These are phyloP conservation scores for Monilinia vaccinii-corymbosi DNA, from an alignment of 2,329 filamentous ascomycete species.

Conservation along the genomic window DNA sequence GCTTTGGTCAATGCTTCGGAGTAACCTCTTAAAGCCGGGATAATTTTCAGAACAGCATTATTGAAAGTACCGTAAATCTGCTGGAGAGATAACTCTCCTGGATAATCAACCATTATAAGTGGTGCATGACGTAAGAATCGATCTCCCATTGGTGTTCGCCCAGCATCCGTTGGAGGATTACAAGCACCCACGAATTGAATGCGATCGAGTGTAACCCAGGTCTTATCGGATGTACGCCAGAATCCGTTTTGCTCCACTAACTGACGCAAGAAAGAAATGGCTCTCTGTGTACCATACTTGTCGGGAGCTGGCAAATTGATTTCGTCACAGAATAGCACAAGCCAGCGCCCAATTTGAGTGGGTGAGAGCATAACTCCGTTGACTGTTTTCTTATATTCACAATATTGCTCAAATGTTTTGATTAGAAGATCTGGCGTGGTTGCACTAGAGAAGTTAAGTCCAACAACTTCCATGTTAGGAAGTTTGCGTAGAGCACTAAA, in stretches of 20 bases:
- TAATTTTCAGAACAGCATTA: constrained; percentile 89
- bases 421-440: constrained; percentile 96
- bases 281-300: constrained; percentile 93
- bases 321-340: constrained; percentile 98
- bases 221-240: constrained; percentile 96
- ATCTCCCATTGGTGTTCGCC: constrained; percentile 86
- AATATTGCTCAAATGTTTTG: constrained; percentile 99
- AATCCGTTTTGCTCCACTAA: constrained; percentile 98
- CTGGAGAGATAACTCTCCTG: constrained; percentile 83
- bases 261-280: constrained; percentile 94
- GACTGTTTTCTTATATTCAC: constrained; percentile 97
- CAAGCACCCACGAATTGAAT: constrained; percentile 99
- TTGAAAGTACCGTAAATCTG: constrained; percentile 99
- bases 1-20: constrained; percentile 88
- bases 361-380: constrained; percentile 94
- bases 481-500: constrained; percentile 96
- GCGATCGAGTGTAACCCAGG: constrained; percentile 93
- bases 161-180: constrained; percentile 95
- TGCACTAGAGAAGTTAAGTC: constrained; percentile 97
- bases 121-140: constrained; percentile 94
- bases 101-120: constrained; percentile 99
- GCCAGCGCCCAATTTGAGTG: constrained; percentile 92
- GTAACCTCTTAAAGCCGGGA: constrained; percentile 90
- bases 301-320: constrained; percentile 98
- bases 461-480: constrained; percentile 97